phyloP scores from a whole-genome alignment of 2,329 filamentous ascomycete genomes.

The Graphilbum sp. region DNA sequence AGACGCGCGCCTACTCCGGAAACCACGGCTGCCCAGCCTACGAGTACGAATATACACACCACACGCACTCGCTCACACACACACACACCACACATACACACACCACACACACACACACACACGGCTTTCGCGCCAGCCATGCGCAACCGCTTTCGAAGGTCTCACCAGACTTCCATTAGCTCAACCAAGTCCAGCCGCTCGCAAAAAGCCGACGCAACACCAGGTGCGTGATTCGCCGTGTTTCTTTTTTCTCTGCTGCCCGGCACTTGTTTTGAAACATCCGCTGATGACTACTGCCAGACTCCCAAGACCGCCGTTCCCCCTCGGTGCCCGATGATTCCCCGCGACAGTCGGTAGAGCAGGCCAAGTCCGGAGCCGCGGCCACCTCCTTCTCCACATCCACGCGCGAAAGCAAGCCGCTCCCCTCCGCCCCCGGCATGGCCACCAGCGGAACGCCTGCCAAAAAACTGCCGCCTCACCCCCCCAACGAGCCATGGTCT shows the following conservation, averaged over 20 bases:
- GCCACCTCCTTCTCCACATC: conserved; percentile 16
- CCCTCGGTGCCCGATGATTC: conserved; percentile 11
- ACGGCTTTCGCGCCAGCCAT: conserved; percentile 7
- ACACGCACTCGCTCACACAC: no score
- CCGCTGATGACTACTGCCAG: no score
- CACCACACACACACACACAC: no score
- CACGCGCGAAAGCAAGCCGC: conserved; percentile 12
- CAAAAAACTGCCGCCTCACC: conserved; percentile 4
- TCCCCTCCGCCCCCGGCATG: conserved; percentile 5
- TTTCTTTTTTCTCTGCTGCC: background rate
- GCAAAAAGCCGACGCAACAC: background rate
- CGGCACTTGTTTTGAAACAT: background rate
- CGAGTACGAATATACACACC: no score
- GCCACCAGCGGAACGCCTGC: background rate
- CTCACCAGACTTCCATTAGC: conserved; percentile 5
- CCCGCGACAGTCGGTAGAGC: conserved; percentile 16
- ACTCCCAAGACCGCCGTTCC: background rate
- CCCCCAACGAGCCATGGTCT: no score
- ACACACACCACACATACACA: no score
- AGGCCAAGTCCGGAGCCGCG: conserved; percentile 21
- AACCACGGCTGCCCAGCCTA: no score
- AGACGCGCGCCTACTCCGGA: no score
- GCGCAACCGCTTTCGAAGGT: conserved; percentile 8
- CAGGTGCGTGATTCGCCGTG: conserved; percentile 1
- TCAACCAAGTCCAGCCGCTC: conserved; percentile 4